Conservation (phyloP, 2,329 filamentous ascomycete species). For the Blumeria graminis region DNA sequence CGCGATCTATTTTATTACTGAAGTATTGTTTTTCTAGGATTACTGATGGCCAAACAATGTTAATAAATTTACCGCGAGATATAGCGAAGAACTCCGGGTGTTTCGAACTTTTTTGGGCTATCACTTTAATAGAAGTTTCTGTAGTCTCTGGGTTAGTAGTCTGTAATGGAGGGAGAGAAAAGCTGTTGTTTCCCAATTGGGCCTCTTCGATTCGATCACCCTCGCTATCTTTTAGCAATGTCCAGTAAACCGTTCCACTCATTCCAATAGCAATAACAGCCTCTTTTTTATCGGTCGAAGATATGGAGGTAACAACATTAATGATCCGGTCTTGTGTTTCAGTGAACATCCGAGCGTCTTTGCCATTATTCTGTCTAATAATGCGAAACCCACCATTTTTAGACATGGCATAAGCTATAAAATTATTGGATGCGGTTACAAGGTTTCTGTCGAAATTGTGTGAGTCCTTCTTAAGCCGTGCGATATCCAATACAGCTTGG, state of each 20-base stretch:
- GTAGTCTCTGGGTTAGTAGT: slow-evolving; percentile 75
- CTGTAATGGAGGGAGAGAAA: slow-evolving; percentile 69
- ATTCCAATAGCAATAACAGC: slow-evolving; percentile 79
- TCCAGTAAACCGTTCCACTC: slow-evolving; percentile 93
- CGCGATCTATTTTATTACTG: slow-evolving; percentile 36
- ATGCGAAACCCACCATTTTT: slow-evolving; percentile 84
- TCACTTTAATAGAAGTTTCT: slow-evolving; percentile 82
- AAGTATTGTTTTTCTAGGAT: slow-evolving; percentile 38
- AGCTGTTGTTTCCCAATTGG: slow-evolving; percentile 61
- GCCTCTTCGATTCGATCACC: slow-evolving; percentile 60
- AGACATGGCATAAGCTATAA: slow-evolving; percentile 83
- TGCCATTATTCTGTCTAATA: slow-evolving; percentile 82
- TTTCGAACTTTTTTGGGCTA: slow-evolving; percentile 67
- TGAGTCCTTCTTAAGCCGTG: slow-evolving; percentile 87
- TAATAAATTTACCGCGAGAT: slow-evolving; percentile 85
- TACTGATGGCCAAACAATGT: slow-evolving; percentile 52
- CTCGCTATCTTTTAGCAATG: slow-evolving; percentile 49
- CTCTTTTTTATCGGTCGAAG: slow-evolving; percentile 40
- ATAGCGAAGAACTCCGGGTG: slow-evolving; percentile 91
- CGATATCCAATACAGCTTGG: slow-evolving; percentile 74
- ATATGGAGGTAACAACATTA: slow-evolving; percentile 65
- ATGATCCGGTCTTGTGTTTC: slow-evolving; percentile 85
- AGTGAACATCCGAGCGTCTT: slow-evolving; percentile 76
- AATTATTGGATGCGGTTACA: slow-evolving; percentile 67
- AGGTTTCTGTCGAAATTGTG: slow-evolving; percentile 91